Evolutionary conservation across 371 early-diverging fungal species (phyloP).

Genomic region (Haplosporangium sp.): DNA sequence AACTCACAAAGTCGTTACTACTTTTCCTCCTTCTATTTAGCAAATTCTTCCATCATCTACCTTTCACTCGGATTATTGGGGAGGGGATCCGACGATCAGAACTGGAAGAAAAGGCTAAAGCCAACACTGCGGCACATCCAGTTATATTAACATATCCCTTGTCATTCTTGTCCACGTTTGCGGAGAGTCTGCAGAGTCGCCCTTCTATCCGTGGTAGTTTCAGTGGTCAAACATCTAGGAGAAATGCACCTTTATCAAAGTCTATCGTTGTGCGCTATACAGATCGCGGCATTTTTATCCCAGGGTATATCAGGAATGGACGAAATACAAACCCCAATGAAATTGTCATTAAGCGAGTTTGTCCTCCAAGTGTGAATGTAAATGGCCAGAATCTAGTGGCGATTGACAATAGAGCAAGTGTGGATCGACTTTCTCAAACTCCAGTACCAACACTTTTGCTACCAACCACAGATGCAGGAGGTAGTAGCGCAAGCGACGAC

Average conservation of each 20-base stretch:
- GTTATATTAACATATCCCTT: conserved; percentile 31
- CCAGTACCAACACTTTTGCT: conserved; percentile 11
- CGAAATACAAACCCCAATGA: conserved; percentile 24
- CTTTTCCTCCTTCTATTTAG: conserved; percentile 3
- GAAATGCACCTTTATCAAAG: conserved; percentile 38
- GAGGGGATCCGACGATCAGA: conserved; percentile 27
- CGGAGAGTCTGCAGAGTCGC: conserved; percentile 50
- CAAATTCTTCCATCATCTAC: conserved; percentile 52
- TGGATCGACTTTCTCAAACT: neutral
- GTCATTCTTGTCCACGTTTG: conserved; percentile 33
- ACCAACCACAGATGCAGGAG: neutral
- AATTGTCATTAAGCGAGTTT: conserved; percentile 31
- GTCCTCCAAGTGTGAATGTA: conserved; percentile 19
- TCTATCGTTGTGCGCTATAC: conserved; percentile 51
- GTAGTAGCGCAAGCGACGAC: conserved; percentile 14
- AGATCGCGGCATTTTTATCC: conserved; percentile 46
- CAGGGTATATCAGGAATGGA: conserved; percentile 41
- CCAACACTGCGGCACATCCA: conserved; percentile 12
- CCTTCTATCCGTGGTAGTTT: conserved; percentile 52
- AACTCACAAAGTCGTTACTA: neutral
- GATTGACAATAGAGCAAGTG: neutral
- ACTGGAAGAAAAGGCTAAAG: conserved; percentile 29
- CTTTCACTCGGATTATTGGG: conserved; percentile 34
- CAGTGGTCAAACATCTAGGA: conserved; percentile 6
- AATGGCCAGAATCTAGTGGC: conserved; percentile 18